These are phyloP conservation scores for Lipomyces lipofer DNA, from an alignment of 805 yeast genomes.

Conservation along the genomic window DNA sequence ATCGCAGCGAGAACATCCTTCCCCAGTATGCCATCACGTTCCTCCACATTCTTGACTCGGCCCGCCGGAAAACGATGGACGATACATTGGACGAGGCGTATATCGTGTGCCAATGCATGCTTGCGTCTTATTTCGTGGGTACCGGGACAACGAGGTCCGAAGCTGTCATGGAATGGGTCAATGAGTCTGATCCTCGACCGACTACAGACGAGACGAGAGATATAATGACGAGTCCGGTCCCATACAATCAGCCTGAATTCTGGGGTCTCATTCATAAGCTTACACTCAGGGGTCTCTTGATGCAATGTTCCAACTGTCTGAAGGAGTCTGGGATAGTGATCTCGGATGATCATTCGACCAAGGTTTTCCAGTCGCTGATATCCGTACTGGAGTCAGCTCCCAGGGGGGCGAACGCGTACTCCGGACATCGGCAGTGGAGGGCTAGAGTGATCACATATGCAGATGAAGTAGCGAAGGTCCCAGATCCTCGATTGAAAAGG, in stretches of 20 bases:
- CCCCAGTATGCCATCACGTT: slow-evolving; percentile 14
- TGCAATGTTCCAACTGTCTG: slow-evolving; percentile 27
- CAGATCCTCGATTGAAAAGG: slow-evolving; percentile 24
- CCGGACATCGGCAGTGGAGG: slow-evolving; percentile 36
- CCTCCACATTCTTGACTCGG: slow-evolving; percentile 21
- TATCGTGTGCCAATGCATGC: slow-evolving; percentile 31
- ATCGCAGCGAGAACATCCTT: slow-evolving; percentile 11
- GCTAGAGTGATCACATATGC: slow-evolving; percentile 31
- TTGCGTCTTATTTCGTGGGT: slow-evolving; percentile 30
- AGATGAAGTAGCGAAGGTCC: slow-evolving; percentile 27
- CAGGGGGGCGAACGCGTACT: slow-evolving; percentile 18
- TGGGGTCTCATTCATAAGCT: slow-evolving; percentile 32
- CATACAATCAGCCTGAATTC: slow-evolving; percentile 29
- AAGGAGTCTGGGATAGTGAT: slow-evolving; percentile 23
- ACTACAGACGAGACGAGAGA: slow-evolving; percentile 29
- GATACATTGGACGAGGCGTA: slow-evolving; percentile 30
- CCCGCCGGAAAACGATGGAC: slow-evolving; percentile 20
- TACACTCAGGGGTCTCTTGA: slow-evolving; percentile 31
- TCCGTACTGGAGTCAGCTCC: slow-evolving; percentile 35
- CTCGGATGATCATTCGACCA: slow-evolving; percentile 28
- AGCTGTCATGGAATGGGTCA: slow-evolving; percentile 38
- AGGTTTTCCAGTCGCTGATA: slow-evolving; percentile 21
- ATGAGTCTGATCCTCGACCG: slow-evolving; percentile 32
- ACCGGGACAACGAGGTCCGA: slow-evolving; percentile 26
- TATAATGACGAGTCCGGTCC: slow-evolving; percentile 26